Base-by-base conservation (phyloP, 2,329 filamentous ascomycete species). In the Aureobasidium sp. region DNA sequence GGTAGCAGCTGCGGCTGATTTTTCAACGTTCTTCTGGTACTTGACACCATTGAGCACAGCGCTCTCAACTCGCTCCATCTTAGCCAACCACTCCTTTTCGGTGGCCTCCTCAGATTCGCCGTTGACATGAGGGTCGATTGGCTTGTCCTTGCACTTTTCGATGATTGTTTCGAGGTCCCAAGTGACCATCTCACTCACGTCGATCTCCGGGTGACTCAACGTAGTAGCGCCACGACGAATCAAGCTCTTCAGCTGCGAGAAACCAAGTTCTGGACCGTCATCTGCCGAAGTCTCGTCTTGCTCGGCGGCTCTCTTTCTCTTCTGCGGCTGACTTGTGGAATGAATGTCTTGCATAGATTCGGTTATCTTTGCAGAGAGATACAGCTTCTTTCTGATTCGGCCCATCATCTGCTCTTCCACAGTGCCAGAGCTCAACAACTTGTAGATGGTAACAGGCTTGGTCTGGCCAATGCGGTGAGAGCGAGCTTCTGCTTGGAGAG, bases 361-460 rank as follows among this genome's bases (percentile, higher is more conserved):
- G 0, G 81, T 85, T 21, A 85, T 81, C 66, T 84, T 85, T 0
- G 81, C 77, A 0, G 82, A 84, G 0, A 86, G 73, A 64, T 85
- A 85, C 0, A 85, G 73, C 70, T 86, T 86, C 74, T 86, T 86
- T 7, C 78, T 75, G 21, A 84, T 80, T 1, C 81, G 73, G 0
- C 80, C 77, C 68, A 81, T 76, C 79, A 84, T 84, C 62, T 84
- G 82, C 63, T 82, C 80, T 63, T 84, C 82, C 0, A 84, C 79
- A 0, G 82, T 84, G 1, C 82, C 82, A 59, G 79, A 78, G 0
- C 82, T 81, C 63, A 80, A 81, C 0, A 84, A 71, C 65, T 82
- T 82, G 69, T 83, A 83, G 8, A 85, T 74, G 0, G 79, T 81
- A 0, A 83, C 81, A 16, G 78, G 76, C 59, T 79, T 74, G 0